Base-by-base conservation (phyloP, 2,329 filamentous ascomycete genomes). In the Biscogniauxia sp. region DNA sequence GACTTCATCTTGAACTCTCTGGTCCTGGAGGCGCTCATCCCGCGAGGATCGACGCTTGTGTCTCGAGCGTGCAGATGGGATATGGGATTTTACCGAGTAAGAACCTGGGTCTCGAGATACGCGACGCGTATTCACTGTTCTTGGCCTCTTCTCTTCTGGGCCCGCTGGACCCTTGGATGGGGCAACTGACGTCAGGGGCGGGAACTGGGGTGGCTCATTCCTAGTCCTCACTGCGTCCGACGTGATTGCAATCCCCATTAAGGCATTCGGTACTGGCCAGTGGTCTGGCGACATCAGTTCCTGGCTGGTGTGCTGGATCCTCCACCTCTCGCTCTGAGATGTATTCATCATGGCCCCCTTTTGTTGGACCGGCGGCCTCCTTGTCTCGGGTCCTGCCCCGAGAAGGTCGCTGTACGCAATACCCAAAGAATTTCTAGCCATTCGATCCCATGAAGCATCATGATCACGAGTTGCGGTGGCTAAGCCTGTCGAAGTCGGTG, bases 401-500 rank as follows among this genome's bases (percentile, higher is more conserved):
- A 69, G 23, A 9, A 68, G 62, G 19, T 74, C 69, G 45, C 68
- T 68, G 26, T 72, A 69, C 11, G 68, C 63, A 45, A 74, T 72
- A 5, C 72, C 72, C 1, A 73, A 50, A 7, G 70, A 69, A 59
- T 71, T 68, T 37, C 67, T 63, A 11, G 65, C 66, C 5, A 67
- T 25, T 32, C 55, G 61, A 53, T 72, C 68, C 70, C 70, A 71
- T 32, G 68, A 67, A 9, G 61, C 60, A 50, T 71, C 67, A 23
- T 65, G 65, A 17, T 68, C 64, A 9, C 54, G 61, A 11, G 54
- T 55, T 37, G n/a, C n/a, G 4, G 51, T 37, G 6, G 62, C 55
- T 52, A 51, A 58, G 17, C 61, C 62, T 9, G 58, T 57, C 2
- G 62, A 45, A 9, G 37, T 52, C 17, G 65, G 58, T 19, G 65